A percentile compares a stretch with the other conserved stretches of the same genome.
These are phyloP conservation scores for Backusella morwellensis DNA, from an alignment of 192 early-diverging fungal species.

Conservation along the genomic window DNA sequence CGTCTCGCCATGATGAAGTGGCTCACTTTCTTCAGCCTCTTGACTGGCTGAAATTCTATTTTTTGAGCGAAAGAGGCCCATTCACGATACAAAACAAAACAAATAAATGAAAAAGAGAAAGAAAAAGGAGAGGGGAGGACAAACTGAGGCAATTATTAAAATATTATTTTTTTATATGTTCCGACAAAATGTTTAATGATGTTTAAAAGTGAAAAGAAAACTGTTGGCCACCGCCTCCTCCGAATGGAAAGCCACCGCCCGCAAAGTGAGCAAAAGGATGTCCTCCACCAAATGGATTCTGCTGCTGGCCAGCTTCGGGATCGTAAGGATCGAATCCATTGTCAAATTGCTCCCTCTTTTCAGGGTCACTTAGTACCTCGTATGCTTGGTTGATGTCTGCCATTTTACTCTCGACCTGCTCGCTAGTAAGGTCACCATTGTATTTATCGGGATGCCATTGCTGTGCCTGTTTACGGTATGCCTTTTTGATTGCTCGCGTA, in stretches of 20 bases:
- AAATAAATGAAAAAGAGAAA: not conserved
- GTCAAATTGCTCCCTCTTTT: constrained; percentile 59
- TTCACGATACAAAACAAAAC: not conserved
- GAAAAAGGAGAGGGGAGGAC: not conserved
- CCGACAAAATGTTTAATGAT: not conserved
- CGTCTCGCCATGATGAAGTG: constrained; percentile 12
- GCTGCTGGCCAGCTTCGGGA: constrained; percentile 49
- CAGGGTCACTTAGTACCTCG: constrained; percentile 74
- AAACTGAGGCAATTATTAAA: not conserved
- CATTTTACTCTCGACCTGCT: constrained; percentile 87
- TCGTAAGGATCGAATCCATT: constrained; percentile 80
- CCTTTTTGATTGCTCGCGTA: constrained; percentile 85
- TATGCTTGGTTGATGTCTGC: constrained; percentile 90
- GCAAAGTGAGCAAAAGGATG: constrained; percentile 53
- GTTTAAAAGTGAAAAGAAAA: constrained; percentile 18
- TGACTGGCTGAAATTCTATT: constrained; percentile 2
- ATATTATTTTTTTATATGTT: not conserved
- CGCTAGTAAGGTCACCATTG: constrained; percentile 68
- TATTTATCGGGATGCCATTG: constrained; percentile 85
- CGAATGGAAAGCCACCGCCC: constrained; percentile 51
- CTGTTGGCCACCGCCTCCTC: constrained; percentile 43
- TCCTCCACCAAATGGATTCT: constrained; percentile 37
- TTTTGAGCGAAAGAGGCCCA: constrained; percentile 2
- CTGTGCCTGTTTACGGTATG: constrained; percentile 85
- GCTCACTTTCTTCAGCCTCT: constrained; percentile 10